These are phyloP conservation scores for Astrephomene gubernaculifera DNA, from an alignment of 139 green algal genomes.

Conservation along the genomic window DNA sequence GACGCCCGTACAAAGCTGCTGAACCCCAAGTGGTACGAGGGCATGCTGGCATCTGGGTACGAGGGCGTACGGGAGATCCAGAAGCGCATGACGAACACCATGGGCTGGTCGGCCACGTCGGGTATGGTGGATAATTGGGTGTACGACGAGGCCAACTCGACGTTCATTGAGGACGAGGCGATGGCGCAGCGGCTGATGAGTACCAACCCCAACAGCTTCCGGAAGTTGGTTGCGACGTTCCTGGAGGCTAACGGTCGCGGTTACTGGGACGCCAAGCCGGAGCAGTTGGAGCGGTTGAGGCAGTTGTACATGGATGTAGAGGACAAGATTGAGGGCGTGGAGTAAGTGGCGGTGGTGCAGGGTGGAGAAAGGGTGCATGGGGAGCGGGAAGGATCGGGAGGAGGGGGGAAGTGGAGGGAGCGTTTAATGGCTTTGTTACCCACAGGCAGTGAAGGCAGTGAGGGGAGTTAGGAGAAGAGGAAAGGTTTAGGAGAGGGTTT, in stretches of 20 bases:
- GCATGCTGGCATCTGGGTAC: slow-evolving; percentile 95
- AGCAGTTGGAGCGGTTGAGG: slow-evolving; percentile 94
- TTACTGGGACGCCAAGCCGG: slow-evolving; percentile 93
- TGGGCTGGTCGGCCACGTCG: slow-evolving; percentile 97
- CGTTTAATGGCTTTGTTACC: too few species aligned
- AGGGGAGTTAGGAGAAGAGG: too few species aligned
- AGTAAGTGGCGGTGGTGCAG: too few species aligned
- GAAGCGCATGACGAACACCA: slow-evolving; percentile 99
- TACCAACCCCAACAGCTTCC: slow-evolving; percentile 96
- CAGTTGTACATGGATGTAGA: slow-evolving; percentile 95
- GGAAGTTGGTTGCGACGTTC: slow-evolving; percentile 94
- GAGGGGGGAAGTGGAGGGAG: too few species aligned
- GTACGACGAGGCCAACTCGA: slow-evolving; percentile 98
- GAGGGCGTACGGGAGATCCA: slow-evolving; percentile 99
- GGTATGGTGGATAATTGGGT: slow-evolving; percentile 98
- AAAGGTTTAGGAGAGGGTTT: too few species aligned
- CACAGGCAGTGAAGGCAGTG: too few species aligned
- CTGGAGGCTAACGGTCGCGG: slow-evolving; percentile 98
- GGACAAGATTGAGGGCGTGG: slow-evolving; percentile 99
- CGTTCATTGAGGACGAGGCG: slow-evolving; percentile 97
- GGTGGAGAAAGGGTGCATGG: too few species aligned
- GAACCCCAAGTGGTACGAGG: slow-evolving; percentile 99
- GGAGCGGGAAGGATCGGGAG: too few species aligned
- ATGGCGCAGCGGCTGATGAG: slow-evolving; percentile 97
- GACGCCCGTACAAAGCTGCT: slow-evolving; percentile 99